phyloP scores from a whole-genome alignment of 331 rosid species.

The Phaseolus coccineus region DNA sequence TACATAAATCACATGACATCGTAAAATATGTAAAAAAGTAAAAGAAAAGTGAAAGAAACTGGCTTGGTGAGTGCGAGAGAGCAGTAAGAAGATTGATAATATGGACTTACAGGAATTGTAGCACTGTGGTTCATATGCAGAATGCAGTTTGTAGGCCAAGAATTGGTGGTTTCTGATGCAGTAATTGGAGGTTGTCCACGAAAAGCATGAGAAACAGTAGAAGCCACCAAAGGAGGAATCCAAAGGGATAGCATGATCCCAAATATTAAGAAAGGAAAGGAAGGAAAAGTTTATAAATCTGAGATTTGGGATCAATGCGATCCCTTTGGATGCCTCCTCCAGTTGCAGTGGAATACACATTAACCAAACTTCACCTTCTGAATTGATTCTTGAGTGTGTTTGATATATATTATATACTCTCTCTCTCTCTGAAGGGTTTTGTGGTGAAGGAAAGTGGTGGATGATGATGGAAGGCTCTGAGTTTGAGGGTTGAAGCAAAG shows the following conservation, averaged over 20 bases:
- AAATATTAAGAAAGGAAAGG: constrained; percentile 37
- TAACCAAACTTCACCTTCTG: constrained; percentile 31
- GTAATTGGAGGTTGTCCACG: neutral
- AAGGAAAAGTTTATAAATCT: constrained; percentile 4
- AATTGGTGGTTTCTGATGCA: constrained; percentile 26
- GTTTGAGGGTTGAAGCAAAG: constrained; percentile 37
- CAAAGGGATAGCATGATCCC: constrained; percentile 97
- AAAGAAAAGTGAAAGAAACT: neutral
- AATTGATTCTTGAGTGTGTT: neutral
- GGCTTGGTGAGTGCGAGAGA: neutral
- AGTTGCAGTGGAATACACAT: constrained; percentile 55
- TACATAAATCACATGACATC: neutral
- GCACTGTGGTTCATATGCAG: constrained; percentile 1
- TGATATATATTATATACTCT: constrained; percentile 8
- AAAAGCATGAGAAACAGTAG: constrained; percentile 24
- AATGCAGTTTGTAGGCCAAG: constrained; percentile 25
- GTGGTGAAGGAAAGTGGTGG: constrained; percentile 34
- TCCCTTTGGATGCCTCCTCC: constrained; percentile 99
- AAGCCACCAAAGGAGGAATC: constrained; percentile 85
- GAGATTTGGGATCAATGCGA: constrained; percentile 91
- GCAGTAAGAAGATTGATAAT: neutral
- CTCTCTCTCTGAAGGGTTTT: constrained; percentile 43
- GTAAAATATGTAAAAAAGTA: neutral
- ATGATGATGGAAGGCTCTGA: constrained; percentile 28
- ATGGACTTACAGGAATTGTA: constrained; percentile 47